These are phyloP conservation scores for Botrytis cinerea DNA, from an alignment of 2,329 filamentous ascomycete species.

Conservation along the genomic window DNA sequence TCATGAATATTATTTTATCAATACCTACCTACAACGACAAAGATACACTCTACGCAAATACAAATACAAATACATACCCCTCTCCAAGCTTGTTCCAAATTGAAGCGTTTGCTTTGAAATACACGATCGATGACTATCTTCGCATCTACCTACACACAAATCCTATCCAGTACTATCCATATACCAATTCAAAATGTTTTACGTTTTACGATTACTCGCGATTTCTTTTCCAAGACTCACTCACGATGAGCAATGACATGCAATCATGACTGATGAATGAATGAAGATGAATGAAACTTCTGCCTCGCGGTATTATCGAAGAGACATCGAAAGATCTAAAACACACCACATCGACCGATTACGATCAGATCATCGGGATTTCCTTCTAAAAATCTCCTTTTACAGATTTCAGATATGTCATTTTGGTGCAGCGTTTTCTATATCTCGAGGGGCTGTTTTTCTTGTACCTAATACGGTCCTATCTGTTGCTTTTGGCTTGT, in stretches of 20 bases:
- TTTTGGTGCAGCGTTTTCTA: slow-evolving; percentile 14
- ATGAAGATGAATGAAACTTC: slow-evolving; percentile 10
- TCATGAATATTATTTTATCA: slow-evolving; percentile 24
- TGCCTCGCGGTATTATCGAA: slow-evolving; percentile 13
- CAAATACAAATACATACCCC: not conserved
- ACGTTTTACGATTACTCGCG: slow-evolving; percentile 12
- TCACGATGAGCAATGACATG: slow-evolving; percentile 25
- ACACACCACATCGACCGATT: slow-evolving; percentile 21
- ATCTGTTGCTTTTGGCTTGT: slow-evolving; percentile 9
- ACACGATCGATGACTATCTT: slow-evolving; percentile 22
- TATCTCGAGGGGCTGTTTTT: slow-evolving; percentile 6
- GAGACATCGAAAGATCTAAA: slow-evolving; percentile 3
- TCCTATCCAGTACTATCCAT: slow-evolving; percentile 6
- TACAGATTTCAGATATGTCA: slow-evolving; percentile 3
- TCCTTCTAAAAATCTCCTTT: slow-evolving; percentile 9
- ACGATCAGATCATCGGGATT: slow-evolving; percentile 20
- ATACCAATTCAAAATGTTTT: slow-evolving; percentile 4
- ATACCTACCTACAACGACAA: not conserved
- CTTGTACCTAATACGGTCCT: slow-evolving; percentile 21
- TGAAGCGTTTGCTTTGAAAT: slow-evolving; percentile 20
- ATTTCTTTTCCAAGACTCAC: not conserved
- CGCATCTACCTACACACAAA: slow-evolving; percentile 6
- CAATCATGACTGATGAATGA: slow-evolving; percentile 23
- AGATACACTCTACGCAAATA: slow-evolving; percentile 18
- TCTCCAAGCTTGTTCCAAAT: slow-evolving; percentile 21